Evolutionary conservation across 2,329 filamentous ascomycete species (phyloP), one percentile per base, ranked within the genome.

Genomic region (Dryadomyces quercivorus): DNA sequence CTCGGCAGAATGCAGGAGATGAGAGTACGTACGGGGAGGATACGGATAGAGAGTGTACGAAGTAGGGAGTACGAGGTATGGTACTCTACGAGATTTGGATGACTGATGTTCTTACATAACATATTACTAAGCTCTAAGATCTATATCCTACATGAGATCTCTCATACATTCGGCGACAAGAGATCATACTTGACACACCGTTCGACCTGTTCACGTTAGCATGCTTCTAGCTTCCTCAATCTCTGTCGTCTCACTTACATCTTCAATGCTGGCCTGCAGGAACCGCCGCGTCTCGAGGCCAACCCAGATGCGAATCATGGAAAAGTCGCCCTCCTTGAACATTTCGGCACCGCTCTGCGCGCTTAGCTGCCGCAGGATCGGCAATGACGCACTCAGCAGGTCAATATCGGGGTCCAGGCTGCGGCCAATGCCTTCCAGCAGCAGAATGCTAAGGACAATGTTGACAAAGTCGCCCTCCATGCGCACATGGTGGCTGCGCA

Each of bases 401-500:
- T 98, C 93, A 49, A 96, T 74, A 53, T 92, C 76, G 0, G 93
- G 92, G 66, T 97, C 85, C 16, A 98, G 71, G 56, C 77, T 88
- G 58, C 93, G 80, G 0, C 93, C 93, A 63, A 97, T 98, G 7
- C 93, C 93, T 67, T 98, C 93, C 1, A 98, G 76, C 2, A 98
- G 76, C 38, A 98, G 72, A 53, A 97, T 96, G 57, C 89, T 95
- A 56, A 98, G 85, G 34, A 98, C 92, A 5, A 98, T 93, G 65
- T 98, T 98, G 65, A 98, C 90, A 65, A 97, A 98, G 67, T 98
- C 93, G 9, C 93, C 93, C 69, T 98, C 93, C 51, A 98, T 78
- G 9, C 93, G 80, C 4, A 98, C 93, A 65, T 98, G 93, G 66
- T 98, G 93, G 10, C 76, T 74, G 54, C 93, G 82, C 34, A 98